Evolutionary conservation across 352 stramenopile species (phyloP), one percentile per base, ranked within the genome.

Genomic region (Phytophthora boehmeriae): DNA sequence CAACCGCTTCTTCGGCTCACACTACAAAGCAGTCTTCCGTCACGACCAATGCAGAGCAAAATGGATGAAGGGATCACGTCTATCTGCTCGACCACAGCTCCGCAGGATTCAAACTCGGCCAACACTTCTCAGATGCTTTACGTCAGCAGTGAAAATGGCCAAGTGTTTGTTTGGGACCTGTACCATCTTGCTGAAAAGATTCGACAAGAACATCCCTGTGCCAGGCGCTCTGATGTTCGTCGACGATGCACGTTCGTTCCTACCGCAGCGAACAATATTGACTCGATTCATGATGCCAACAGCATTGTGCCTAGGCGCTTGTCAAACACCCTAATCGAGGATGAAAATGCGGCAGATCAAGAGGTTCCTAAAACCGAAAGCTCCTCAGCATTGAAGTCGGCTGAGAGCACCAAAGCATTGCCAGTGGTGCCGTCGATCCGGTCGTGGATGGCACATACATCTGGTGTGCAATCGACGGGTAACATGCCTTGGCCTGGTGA

Each of bases 401-500:
- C 22, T 19, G 14, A 36, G 52, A n/a, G 10, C n/a, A 61, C 38
- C 20, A 23, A 52, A 16, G 17, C 54, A 16, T 23, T 78, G 2
- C 23, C 63, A 4, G 60, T 53, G 5, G 71, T 78, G 9, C 28
- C 59, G 16, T 56, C 80, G 0, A 75, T 66, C 0, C 65, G 58
- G 14, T 71, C 59, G 2, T 89, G 78, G 78, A 65, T 66, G 46
- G 78, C 77, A 5, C 81, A 90, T 44, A 34, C 48, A 17, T 58
- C 68, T 13, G 59, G 53, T 2, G 63, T 90, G 4, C 52, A 75
- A n/a, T 63, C 60, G 4, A 22, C 88, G n/a, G 46, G 71, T 20
- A 65, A 44, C 13, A 50, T 89, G 2, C 64, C 66, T 13, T 70
- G 72, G 28, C 76, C 78, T 17, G 71, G 70, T 28, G 66, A 77